Evolutionary conservation across 2,329 filamentous ascomycete species (phyloP).

Genomic region (Pseudopithomyces chartarum): DNA sequence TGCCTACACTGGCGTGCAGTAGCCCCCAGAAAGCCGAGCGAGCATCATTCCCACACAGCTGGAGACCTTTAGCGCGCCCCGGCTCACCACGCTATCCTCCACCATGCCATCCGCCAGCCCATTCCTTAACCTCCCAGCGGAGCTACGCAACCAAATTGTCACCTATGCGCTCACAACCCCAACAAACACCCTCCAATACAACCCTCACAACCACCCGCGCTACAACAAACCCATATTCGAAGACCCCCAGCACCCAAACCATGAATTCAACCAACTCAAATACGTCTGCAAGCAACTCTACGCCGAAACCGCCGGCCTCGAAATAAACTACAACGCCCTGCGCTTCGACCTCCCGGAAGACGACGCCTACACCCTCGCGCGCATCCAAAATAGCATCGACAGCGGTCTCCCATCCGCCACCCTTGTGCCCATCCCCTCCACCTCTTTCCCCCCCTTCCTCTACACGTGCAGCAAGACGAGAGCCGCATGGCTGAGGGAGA

Average conservation of each 20-base stretch:
- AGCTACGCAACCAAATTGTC: slow-evolving; percentile 4
- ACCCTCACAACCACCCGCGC: background rate
- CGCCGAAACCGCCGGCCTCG: slow-evolving; percentile 3
- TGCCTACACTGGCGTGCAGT: background rate
- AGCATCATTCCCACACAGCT: background rate
- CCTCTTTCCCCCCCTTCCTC: background rate
- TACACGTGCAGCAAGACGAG: background rate
- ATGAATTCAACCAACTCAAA: slow-evolving; percentile 10
- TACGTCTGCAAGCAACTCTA: slow-evolving; percentile 4
- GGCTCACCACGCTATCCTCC: background rate
- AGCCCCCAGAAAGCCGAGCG: background rate
- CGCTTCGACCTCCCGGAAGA: slow-evolving; percentile 3
- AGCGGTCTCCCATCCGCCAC: background rate
- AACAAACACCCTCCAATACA: background rate
- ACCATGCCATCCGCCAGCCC: background rate
- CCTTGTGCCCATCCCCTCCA: background rate
- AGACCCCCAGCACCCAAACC: background rate
- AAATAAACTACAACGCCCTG: background rate
- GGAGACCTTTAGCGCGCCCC: background rate
- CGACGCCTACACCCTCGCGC: background rate
- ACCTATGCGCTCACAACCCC: background rate
- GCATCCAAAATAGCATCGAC: background rate
- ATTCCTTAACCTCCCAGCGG: background rate
- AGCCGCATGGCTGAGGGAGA: background rate
- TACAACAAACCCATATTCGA: background rate